Evolutionary conservation across 1,284 basidiomycete genomes (phyloP).

Genomic region (Ceratobasidium sp.): DNA sequence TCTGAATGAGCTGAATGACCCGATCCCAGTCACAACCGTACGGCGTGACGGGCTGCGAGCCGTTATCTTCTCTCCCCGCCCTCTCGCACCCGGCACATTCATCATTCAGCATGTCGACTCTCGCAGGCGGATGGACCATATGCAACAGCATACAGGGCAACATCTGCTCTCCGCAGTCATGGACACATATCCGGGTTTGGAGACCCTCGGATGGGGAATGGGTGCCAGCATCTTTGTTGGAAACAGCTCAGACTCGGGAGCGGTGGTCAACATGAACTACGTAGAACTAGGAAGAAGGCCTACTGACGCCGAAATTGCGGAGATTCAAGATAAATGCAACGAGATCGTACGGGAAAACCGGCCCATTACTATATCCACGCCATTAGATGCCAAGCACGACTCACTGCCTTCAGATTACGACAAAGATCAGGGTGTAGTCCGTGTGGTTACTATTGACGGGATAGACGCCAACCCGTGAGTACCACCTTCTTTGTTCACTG

Average conservation of each 20-base stretch:
- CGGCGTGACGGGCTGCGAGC: constrained; percentile 38
- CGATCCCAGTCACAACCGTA: constrained; percentile 28
- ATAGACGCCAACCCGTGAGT: constrained; percentile 42
- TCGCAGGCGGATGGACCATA: constrained; percentile 39
- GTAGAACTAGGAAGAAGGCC: constrained; percentile 38
- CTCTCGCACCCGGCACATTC: constrained; percentile 11
- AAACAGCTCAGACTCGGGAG: not conserved
- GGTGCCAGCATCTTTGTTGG: constrained; percentile 16
- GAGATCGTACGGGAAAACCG: constrained; percentile 26
- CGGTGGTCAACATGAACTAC: constrained; percentile 9
- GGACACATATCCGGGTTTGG: constrained; percentile 36
- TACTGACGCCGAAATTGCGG: constrained; percentile 25
- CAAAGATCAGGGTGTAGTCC: constrained; percentile 33
- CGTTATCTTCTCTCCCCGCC: constrained; percentile 33
- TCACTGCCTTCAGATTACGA: constrained; percentile 39
- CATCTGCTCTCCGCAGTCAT: constrained; percentile 40
- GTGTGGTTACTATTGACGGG: constrained; percentile 41
- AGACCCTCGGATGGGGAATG: constrained; percentile 42
- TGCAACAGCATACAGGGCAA: constrained; percentile 44
- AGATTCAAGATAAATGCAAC: constrained; percentile 41
- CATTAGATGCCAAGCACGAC: constrained; percentile 21
- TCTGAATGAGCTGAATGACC: not conserved
- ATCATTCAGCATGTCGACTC: constrained; percentile 30
- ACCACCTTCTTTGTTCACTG: not conserved
- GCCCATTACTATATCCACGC: constrained; percentile 16